Evolutionary conservation across 495 filamentous ascomycete genomes (phyloP).

Genomic region (Chaetomidium leptoderma): DNA sequence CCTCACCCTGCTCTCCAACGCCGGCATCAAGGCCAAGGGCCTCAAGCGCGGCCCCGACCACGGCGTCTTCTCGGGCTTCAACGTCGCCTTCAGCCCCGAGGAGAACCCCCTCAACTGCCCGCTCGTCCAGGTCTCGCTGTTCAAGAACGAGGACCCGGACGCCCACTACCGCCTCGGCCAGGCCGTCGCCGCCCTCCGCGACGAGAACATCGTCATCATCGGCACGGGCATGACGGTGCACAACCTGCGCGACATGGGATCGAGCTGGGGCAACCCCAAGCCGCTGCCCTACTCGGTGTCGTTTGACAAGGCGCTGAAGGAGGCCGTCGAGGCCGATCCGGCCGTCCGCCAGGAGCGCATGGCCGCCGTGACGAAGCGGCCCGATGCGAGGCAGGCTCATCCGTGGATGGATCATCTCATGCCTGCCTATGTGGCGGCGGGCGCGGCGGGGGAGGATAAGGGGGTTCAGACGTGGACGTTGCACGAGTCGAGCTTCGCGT

Average conservation of each 20-base stretch:
- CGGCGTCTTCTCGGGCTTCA: slow-evolving; percentile 73
- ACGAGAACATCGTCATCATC: slow-evolving; percentile 69
- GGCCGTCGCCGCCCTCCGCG: slow-evolving; percentile 63
- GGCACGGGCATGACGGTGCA: slow-evolving; percentile 85
- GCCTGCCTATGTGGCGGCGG: slow-evolving; percentile 70
- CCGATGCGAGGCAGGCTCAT: slow-evolving; percentile 71
- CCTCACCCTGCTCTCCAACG: slow-evolving; percentile 52
- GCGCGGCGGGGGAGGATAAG: slow-evolving; percentile 60
- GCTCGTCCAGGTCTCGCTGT: slow-evolving; percentile 77
- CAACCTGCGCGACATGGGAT: slow-evolving; percentile 66
- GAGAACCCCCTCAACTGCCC: slow-evolving; percentile 74
- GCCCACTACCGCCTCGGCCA: slow-evolving; percentile 69
- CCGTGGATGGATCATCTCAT: slow-evolving; percentile 75
- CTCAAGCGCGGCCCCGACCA: slow-evolving; percentile 73
- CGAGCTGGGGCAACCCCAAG: slow-evolving; percentile 40
- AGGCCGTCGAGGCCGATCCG: slow-evolving; percentile 54
- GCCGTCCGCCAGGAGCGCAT: slow-evolving; percentile 59
- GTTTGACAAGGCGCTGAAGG: slow-evolving; percentile 75
- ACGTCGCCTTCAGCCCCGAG: slow-evolving; percentile 64
- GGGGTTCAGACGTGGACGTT: slow-evolving; percentile 62
- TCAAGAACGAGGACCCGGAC: slow-evolving; percentile 60
- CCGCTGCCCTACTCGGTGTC: slow-evolving; percentile 63
- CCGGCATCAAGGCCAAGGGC: slow-evolving; percentile 60
- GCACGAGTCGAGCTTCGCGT: slow-evolving; percentile 63
- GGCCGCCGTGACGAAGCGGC: slow-evolving; percentile 54